phyloP scores from a whole-genome alignment of 2,329 filamentous ascomycete genomes.

The Dactylellina haptotyla region DNA sequence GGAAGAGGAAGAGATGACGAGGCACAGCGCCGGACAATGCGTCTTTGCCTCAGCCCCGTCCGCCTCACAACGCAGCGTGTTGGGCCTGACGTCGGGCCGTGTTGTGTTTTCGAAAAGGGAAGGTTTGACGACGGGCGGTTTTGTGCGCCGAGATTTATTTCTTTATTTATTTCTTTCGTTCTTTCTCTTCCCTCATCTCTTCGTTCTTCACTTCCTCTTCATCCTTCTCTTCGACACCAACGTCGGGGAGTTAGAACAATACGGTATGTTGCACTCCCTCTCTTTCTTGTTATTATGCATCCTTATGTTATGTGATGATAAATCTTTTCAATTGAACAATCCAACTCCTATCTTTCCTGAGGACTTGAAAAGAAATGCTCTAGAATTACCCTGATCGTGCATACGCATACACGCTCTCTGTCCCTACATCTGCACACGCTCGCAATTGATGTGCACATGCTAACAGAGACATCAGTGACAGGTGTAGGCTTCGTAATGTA shows the following conservation, averaged over 20 bases:
- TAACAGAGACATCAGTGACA: conserved; percentile 4
- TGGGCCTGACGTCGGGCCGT: conserved; percentile 4
- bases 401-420: conserved; percentile 42
- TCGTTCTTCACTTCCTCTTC: conserved; percentile 4
- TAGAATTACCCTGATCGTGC: conserved; percentile 61
- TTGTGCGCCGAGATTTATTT: conserved; percentile 1
- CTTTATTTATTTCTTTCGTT: conserved; percentile 50
- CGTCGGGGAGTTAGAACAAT: neutral
- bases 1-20: conserved; percentile 33
- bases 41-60: conserved; percentile 16
- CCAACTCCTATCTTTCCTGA: conserved; percentile 62
- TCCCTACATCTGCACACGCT: conserved; percentile 5
- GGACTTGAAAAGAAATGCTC: conserved; percentile 59
- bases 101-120: neutral
- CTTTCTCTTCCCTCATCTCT: conserved; percentile 34
- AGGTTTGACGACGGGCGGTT: conserved; percentile 22
- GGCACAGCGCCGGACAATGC: conserved; percentile 10
- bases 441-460: neutral
- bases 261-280: conserved; percentile 14
- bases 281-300: conserved; percentile 6
- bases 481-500: neutral
- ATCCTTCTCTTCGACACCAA: neutral
- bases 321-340: conserved; percentile 62
- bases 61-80: conserved; percentile 14
- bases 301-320: conserved; percentile 60